Evolutionary conservation across 2,329 filamentous ascomycete genomes (phyloP).

Genomic region (Dendryphion nanum): DNA sequence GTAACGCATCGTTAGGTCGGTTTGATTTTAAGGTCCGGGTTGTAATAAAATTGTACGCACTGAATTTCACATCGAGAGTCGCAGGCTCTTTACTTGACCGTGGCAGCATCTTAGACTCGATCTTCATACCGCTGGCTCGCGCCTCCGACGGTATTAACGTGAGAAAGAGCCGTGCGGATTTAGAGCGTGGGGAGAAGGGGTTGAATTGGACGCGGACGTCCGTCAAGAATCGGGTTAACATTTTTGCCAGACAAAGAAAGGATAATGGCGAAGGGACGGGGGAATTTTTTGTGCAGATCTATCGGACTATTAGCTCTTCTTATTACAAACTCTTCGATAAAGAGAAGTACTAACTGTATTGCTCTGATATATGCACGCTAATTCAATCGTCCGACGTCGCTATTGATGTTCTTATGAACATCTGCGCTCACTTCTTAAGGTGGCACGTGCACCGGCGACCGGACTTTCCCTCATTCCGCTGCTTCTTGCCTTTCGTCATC

Average conservation of each 20-base stretch:
- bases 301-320: no score
- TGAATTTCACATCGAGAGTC: constrained; percentile 78
- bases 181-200: constrained; percentile 77
- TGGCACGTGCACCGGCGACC: constrained; percentile 19
- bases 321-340: no score
- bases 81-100: constrained; percentile 67
- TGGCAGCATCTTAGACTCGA: constrained; percentile 74
- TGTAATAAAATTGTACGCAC: constrained; percentile 50
- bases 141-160: constrained; percentile 79
- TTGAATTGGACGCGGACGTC: constrained; percentile 86
- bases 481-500: constrained; percentile 27
- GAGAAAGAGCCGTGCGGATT: constrained; percentile 85
- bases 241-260: constrained; percentile 34
- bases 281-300: no score
- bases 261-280: constrained; percentile 2
- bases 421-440: not conserved
- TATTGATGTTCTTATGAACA: no score
- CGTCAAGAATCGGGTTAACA: constrained; percentile 86
- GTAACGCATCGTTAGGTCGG: no score
- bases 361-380: no score
- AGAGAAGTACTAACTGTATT: no score
- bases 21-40: no score
- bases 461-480: constrained; percentile 2
- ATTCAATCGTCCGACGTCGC: no score
- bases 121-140: constrained; percentile 68